Percentiles rank a stretch among this genome's conserved stretches.
Conservation (phyloP, 129 eudicot genomes). For the Saussurea involucrata region DNA sequence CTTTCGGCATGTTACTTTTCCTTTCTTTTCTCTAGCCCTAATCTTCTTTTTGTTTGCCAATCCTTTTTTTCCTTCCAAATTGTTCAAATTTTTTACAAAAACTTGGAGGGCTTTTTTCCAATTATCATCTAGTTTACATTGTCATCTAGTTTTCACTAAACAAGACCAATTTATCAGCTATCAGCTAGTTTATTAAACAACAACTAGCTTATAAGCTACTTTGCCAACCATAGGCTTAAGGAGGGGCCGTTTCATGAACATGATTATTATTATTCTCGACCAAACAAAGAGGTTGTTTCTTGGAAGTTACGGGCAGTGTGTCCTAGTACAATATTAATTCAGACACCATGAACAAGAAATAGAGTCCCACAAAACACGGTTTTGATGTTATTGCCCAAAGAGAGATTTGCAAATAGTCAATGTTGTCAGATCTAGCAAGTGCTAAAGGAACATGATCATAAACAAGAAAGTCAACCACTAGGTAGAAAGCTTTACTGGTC, state of each 20-base stretch:
- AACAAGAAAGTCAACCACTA: slow-evolving; percentile 43
- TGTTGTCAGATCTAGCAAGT: slow-evolving; percentile 25
- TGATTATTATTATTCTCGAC: not conserved
- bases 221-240: not conserved
- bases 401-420: slow-evolving; percentile 8
- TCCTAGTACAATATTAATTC: not conserved
- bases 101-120: not conserved
- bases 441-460: slow-evolving; percentile 14
- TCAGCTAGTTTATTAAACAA: not conserved
- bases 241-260: not conserved
- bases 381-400: slow-evolving; percentile 19
- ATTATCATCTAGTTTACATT: not conserved
- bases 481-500: slow-evolving; percentile 32
- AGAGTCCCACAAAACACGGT: slow-evolving; percentile 19
- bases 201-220: not conserved
- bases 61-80: not conserved
- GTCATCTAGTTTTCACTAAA: not conserved
- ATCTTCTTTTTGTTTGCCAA: not conserved
- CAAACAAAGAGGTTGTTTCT: not conserved
- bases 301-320: not conserved
- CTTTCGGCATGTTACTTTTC: not conserved
- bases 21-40: not conserved
- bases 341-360: not conserved
- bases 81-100: not conserved
- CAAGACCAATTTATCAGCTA: too few relatives aligned